phyloP scores from a whole-genome alignment of 768 basidiomycete genomes.

The Ramaria sp. region DNA sequence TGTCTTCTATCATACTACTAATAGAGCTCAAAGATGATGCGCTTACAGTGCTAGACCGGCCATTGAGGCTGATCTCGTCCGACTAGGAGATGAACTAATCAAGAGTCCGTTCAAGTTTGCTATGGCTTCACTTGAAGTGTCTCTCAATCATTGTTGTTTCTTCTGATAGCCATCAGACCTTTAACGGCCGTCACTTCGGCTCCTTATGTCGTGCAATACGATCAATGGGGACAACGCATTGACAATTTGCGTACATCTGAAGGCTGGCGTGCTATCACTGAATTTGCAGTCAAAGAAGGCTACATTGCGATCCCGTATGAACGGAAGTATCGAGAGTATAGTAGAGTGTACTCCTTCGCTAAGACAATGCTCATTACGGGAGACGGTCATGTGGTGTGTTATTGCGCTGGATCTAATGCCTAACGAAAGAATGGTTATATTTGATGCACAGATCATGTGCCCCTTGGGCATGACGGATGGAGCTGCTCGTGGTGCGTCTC shows the following conservation, averaged over 20 bases:
- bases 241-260: conserved; percentile 62
- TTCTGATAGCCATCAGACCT: conserved; percentile 38
- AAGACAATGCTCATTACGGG: conserved; percentile 53
- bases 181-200: conserved; percentile 33
- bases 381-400: conserved; percentile 52
- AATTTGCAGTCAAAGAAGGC: conserved; percentile 51
- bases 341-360: conserved; percentile 54
- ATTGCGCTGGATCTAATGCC: too few relatives aligned
- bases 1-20: too few relatives aligned
- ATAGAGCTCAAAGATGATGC: too few relatives aligned
- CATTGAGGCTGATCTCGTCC: conserved; percentile 50
- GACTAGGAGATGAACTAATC: conserved; percentile 34
- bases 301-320: conserved; percentile 60
- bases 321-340: conserved; percentile 47
- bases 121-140: background rate
- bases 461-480: conserved; percentile 79
- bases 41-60: conserved; percentile 31
- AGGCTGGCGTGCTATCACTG: conserved; percentile 62
- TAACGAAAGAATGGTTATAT: background rate
- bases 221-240: conserved; percentile 60
- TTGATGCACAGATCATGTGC: conserved; percentile 45
- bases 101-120: conserved; percentile 25
- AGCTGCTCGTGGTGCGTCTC: conserved; percentile 40
- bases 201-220: conserved; percentile 54
- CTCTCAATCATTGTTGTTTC: background rate